Base-by-base conservation (phyloP, 2,329 filamentous ascomycete species). In the Hymenoscyphus occultus region DNA sequence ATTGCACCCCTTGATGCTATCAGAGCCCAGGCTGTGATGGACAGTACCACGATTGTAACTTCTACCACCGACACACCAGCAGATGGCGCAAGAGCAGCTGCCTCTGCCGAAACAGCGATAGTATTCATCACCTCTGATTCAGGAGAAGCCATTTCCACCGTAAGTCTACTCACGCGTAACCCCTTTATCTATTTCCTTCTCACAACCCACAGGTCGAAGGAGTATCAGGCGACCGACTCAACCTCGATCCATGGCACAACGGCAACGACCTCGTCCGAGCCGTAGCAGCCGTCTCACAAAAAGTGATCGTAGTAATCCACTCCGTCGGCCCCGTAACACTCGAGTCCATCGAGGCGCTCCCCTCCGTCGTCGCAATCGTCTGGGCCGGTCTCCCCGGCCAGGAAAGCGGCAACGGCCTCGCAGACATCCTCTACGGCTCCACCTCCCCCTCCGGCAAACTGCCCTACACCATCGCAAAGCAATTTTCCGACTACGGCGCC, bases 91-190 rank as follows among this genome's bases (percentile, higher is more conserved):
- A 48, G 68, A 5, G 72, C 66, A 10, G 73, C 72, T 9, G 64
- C 63, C 12, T 63, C 70, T n/a, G 73, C 76, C 5, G 83, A 92
- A 68, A 82, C 91, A 13, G 95, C 92, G 64, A 77, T 90, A 3
- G 85, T 89, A 0, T 85, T 90, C 70, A 84, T 86, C 69, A 90
- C 90, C 73, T 83, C 82, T 6, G 90, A 90, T 76, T 84, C 89
- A 1, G 89, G 90, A 1, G 92, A 96, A 76, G 90, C 88, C 1
- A 91, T 84, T 68, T 70, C 75, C 19, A 74, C 72, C 1, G 72
- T 73, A 35, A 71, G 85, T 86, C 0, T 87, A 87, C 0, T 78
- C 83, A 5, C 78, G 86, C 0, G 75, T 87, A 0, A 82, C 89
- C 0, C 86, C 89, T 66, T 76, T 85, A 75, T 78, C 86, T 65